Evolutionary conservation across 2,329 filamentous ascomycete species (phyloP).

Genomic region (Teratosphaeria nubilosa): DNA sequence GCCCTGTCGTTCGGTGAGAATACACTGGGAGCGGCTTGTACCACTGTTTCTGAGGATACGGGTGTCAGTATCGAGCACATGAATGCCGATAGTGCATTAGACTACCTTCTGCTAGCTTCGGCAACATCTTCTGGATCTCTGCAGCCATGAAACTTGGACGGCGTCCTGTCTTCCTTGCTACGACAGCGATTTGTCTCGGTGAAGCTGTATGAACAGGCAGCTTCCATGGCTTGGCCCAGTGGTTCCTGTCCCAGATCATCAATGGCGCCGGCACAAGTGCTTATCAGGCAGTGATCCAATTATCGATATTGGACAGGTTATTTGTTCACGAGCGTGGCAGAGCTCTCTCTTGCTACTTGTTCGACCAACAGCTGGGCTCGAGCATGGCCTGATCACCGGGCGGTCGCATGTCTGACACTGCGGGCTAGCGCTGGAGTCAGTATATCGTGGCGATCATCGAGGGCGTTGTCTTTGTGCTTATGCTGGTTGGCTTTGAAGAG

Average conservation of each 20-base stretch:
- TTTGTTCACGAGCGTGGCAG: background rate
- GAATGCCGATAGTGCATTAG: constrained; percentile 32
- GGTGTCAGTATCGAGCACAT: constrained; percentile 30
- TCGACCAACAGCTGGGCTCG: background rate
- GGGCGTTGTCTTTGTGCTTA: background rate
- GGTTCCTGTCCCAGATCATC: constrained; percentile 3
- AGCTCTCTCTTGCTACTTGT: background rate
- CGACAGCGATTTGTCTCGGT: constrained; percentile 22
- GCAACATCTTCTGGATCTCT: constrained; percentile 34
- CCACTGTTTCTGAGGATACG: constrained; percentile 30
- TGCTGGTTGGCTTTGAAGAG: background rate
- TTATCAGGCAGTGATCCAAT: background rate
- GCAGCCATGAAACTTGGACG: constrained; percentile 30
- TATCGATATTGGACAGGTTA: background rate
- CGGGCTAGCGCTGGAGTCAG: background rate
- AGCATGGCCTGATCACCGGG: background rate
- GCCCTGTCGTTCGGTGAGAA: constrained; percentile 34
- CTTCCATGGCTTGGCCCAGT: constrained; percentile 22
- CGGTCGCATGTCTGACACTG: background rate
- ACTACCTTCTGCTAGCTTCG: constrained; percentile 32
- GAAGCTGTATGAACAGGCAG: constrained; percentile 25
- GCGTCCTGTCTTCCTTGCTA: constrained; percentile 29
- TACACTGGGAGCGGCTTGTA: constrained; percentile 34
- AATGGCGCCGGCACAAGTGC: background rate
- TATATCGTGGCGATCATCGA: background rate